These are phyloP conservation scores for Fusarium sp. DNA, from an alignment of 2,329 filamentous ascomycete genomes.

Conservation along the genomic window DNA sequence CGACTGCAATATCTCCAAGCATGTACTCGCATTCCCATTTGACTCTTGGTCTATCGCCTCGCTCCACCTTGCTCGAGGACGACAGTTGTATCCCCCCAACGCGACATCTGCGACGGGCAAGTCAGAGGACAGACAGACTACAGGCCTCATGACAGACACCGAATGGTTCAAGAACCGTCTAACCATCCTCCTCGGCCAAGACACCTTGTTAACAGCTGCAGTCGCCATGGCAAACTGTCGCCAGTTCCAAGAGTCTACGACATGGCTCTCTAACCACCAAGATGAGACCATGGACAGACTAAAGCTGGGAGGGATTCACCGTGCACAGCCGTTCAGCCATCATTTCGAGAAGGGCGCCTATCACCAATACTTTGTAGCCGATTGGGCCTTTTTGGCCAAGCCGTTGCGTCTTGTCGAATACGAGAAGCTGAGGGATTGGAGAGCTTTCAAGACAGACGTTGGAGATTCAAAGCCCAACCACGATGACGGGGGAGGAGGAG, in stretches of 20 bases:
- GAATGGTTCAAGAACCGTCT: slow-evolving; percentile 50
- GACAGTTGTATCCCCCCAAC: slow-evolving; percentile 45
- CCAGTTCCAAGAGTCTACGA: slow-evolving; percentile 43
- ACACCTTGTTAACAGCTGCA: slow-evolving; percentile 45
- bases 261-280: slow-evolving; percentile 45
- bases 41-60: slow-evolving; percentile 54
- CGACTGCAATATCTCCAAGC: slow-evolving; percentile 53
- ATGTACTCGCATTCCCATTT: slow-evolving; percentile 55
- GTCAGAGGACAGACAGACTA: not conserved
- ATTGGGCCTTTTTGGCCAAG: slow-evolving; percentile 33
- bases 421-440: slow-evolving; percentile 40
- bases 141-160: slow-evolving; percentile 29
- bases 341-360: slow-evolving; percentile 47
- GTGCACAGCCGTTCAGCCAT: slow-evolving; percentile 53
- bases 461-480: not conserved
- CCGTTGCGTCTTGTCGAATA: slow-evolving; percentile 30
- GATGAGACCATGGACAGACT: slow-evolving; percentile 44
- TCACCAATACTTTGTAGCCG: slow-evolving; percentile 43
- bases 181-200: slow-evolving; percentile 45
- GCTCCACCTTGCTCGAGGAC: slow-evolving; percentile 48
- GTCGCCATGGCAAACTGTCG: slow-evolving; percentile 47
- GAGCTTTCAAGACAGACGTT: slow-evolving; percentile 31
- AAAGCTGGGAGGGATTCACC: slow-evolving; percentile 53
- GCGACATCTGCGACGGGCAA: accelerated
- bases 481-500: slow-evolving; percentile 15